Evolutionary conservation across 2,329 filamentous ascomycete species (phyloP), one percentile per base, ranked within the genome.

Genomic region (Fonsecaea nubica): DNA sequence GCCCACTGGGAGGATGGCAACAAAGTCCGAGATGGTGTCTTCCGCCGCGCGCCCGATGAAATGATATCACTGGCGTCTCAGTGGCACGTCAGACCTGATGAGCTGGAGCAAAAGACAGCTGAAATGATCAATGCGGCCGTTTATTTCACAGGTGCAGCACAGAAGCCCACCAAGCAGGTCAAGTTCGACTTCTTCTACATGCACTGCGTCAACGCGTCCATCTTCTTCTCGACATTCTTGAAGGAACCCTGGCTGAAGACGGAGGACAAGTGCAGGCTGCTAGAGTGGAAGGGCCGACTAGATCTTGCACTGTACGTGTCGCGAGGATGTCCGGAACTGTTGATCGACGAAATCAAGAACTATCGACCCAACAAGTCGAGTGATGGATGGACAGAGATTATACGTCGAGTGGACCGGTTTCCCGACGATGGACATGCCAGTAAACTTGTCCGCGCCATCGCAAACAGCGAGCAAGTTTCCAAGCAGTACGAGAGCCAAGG

Each of bases 131-230:
- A 94, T 70, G 82, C 86, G 0, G 78, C 82, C 18, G 82, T 82
- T 0, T 87, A 85, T 74, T 87, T 83, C 73, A 84, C 85, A n/a
- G 80, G 78, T 0, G 86, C 89, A 0, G 87, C 92, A 0, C 85
- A 91, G 72, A 81, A 85, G 35, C 86, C 86, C 0, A 82, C 83
- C 1, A 90, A 93, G 75, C 77, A 83, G 25, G 82, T 89, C 58
- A 93, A 90, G 75, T 88, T 92, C 75, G 93, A 97, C 76, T 97
- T 97, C 77, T 95, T 89, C 81, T 83, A 82, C 75, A 93, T 93
- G 73, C 93, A 97, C 77, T 87, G 88, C 73, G 80, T 94, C 71
- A 97, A 90, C 74, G 82, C 83, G 10, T 89, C 89, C n/a, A 87
- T 96, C 71, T 95, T 94, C 80, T 84, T 92, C 70, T 81, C 83